These are phyloP conservation scores for Cordyceps javanica DNA, from an alignment of 2,329 filamentous ascomycete genomes.

Conservation along the genomic window DNA sequence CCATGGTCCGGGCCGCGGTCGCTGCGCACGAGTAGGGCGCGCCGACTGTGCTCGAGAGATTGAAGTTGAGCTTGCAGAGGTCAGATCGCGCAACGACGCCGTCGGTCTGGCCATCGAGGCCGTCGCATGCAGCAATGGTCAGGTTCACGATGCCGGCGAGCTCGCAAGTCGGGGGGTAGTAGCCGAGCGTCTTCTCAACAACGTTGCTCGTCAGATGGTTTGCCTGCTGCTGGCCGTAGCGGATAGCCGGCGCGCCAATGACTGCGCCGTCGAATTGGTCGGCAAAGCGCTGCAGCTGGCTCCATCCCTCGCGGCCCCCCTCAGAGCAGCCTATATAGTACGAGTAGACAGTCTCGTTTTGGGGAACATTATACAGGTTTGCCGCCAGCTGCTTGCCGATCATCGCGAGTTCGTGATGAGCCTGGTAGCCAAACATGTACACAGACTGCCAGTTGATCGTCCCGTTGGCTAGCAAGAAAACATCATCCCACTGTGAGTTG, in stretches of 20 bases:
- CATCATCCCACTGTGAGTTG: conserved; percentile 30
- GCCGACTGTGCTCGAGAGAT: conserved; percentile 25
- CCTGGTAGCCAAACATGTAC: conserved; percentile 34
- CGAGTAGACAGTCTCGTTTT: conserved; percentile 29
- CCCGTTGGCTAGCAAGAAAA: conserved; percentile 32
- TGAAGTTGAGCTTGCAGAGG: conserved; percentile 24
- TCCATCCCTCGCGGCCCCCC: conserved; percentile 42
- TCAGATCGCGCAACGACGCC: background rate
- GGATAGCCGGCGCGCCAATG: conserved; percentile 43
- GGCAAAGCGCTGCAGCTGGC: conserved; percentile 45
- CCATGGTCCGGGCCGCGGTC: conserved; percentile 8
- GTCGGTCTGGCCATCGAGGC: background rate
- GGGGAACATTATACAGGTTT: conserved; percentile 32
- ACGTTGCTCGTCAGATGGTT: conserved; percentile 34
- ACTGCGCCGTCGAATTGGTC: conserved; percentile 41
- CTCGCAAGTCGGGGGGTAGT: conserved; percentile 28
- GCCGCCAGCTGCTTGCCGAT: conserved; percentile 38
- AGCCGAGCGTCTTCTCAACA: conserved; percentile 32
- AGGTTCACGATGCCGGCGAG: background rate
- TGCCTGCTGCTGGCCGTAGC: conserved; percentile 39
- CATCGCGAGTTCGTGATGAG: conserved; percentile 28
- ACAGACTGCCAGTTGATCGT: conserved; percentile 30
- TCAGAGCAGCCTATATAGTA: conserved; percentile 52
- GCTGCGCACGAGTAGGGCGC: conserved; percentile 26
- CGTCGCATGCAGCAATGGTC: background rate